Conservation (phyloP, 2,329 filamentous ascomycete genomes). For the Penicillium sp. region DNA sequence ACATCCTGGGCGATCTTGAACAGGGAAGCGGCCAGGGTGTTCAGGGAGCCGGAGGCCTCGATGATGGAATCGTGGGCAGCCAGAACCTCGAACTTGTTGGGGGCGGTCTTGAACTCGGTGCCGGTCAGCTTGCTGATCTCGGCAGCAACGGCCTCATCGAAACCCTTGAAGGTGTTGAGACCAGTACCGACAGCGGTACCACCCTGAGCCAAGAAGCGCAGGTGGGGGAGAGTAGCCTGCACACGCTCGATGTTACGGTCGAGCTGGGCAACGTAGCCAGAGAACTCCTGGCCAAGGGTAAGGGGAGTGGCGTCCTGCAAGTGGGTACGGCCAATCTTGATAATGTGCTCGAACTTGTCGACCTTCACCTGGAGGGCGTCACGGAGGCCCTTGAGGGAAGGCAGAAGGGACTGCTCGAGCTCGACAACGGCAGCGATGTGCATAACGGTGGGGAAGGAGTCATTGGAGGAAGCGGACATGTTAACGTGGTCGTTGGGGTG, state of each 20-base stretch:
- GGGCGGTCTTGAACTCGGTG: constrained; percentile 88
- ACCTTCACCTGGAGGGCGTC: constrained; percentile 84
- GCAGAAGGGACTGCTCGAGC: constrained; percentile 80
- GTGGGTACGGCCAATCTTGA: constrained; percentile 98
- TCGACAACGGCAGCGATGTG: constrained; percentile 97
- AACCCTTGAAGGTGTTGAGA: constrained; percentile 95
- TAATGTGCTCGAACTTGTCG: constrained; percentile 86
- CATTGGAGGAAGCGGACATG: constrained; percentile 97
- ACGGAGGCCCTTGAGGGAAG: constrained; percentile 76
- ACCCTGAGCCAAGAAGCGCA: constrained; percentile 86
- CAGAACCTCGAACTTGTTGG: constrained; percentile 98
- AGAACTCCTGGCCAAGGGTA: constrained; percentile 96
- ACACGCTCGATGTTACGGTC: constrained; percentile 87
- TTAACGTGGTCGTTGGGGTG: constrained; percentile 99
- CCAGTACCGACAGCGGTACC: constrained; percentile 96
- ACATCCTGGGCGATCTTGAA: constrained; percentile 99
- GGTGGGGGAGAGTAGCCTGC: constrained; percentile 75
- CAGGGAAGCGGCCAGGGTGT: constrained; percentile 85
- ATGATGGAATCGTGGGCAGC: constrained; percentile 95
- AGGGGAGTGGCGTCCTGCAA: constrained; percentile 95
- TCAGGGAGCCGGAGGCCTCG: constrained; percentile 88
- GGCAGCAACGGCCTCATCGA: constrained; percentile 86
- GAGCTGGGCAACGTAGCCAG: constrained; percentile 92
- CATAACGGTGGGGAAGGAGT: constrained; percentile 99
- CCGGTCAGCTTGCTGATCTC: constrained; percentile 93